These are phyloP conservation scores for Paramecium biaurelia DNA, from an alignment of 73 alveolate species.

Conservation along the genomic window DNA sequence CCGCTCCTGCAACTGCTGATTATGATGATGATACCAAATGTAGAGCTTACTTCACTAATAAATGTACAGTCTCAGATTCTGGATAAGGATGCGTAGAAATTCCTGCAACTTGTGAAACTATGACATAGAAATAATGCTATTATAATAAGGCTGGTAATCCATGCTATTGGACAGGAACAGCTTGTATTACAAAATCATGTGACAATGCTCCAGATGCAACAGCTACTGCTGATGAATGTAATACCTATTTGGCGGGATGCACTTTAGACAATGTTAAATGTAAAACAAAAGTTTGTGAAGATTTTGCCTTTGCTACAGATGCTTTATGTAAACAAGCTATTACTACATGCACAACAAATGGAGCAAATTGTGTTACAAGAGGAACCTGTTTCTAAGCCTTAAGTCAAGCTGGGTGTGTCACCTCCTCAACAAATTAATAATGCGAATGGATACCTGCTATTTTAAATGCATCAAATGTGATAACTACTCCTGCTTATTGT, in stretches of 20 bases:
- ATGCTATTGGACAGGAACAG: not conserved
- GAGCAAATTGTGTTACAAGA: constrained; percentile 23
- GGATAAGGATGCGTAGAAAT: not conserved
- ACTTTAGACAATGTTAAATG: not conserved
- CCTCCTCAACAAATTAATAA: not conserved
- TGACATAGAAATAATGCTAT: not conserved
- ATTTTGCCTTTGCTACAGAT: constrained; percentile 5
- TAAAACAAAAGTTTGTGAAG: not conserved
- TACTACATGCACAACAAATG: not conserved
- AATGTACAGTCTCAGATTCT: constrained; percentile 1
- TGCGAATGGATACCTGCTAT: constrained; percentile 6
- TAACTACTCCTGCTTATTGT: not conserved
- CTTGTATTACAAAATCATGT: not conserved
- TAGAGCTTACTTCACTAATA: not conserved
- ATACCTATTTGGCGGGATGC: not conserved
- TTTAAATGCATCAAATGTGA: not conserved
- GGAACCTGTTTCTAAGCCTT: constrained; percentile 39
- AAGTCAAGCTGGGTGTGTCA: not conserved
- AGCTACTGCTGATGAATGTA: not conserved
- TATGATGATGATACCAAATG: not conserved
- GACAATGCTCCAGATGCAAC: constrained; percentile 16
- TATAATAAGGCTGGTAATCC: not conserved
- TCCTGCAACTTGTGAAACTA: not conserved
- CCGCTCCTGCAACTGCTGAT: not conserved
- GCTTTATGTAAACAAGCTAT: not conserved